Evolutionary conservation across 345 rosid genomes (phyloP), one percentile per base, ranked within the genome.

Genomic region (Geranium brycei): DNA sequence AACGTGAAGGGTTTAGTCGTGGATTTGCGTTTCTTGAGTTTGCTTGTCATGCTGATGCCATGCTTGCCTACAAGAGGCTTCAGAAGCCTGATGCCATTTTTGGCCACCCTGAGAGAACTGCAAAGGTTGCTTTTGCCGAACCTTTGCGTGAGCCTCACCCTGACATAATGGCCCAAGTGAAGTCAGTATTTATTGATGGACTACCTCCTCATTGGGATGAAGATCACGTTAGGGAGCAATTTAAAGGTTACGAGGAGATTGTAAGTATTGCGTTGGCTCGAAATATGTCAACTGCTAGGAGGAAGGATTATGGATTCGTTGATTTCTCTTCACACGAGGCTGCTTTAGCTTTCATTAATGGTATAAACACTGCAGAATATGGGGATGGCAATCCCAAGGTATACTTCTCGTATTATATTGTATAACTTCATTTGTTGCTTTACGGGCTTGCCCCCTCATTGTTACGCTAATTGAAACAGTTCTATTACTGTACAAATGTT

Each of bases 11-110:
- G 59, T 68, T 79, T 71, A 84, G 89, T 65, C 87, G 85, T 66
- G 89, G 89, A 66, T 84, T 84, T 78, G 83, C 89, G 68, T 84
- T 84, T 76, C 72, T 84, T 11, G 85, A 80, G 78, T 84, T 84
- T 65, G 69, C 85, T 60, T 82, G 89, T 67, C 86, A 80, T 53
- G 66, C 73, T 66, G 89, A 84, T 75, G 89, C 89, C 31, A 82
- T 82, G 83, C 75, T 64, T 66, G 87, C 81, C 5, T 82, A 80
- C 77, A 84, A 80, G 73, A 75, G 82, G 76, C 89, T 82, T 73
- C 85, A 84, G 72, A 84, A 80, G 76, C 80, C 85, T 69, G 87
- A 84, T 75, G 89, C 73, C 78, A 70, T 82, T 19, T 80, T 84
- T 72, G 89, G 87, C 18, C 89, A 84, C 68, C 60, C 75, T 6